Base-by-base conservation (phyloP, 306 rosid genomes). In the Prunus mira region DNA sequence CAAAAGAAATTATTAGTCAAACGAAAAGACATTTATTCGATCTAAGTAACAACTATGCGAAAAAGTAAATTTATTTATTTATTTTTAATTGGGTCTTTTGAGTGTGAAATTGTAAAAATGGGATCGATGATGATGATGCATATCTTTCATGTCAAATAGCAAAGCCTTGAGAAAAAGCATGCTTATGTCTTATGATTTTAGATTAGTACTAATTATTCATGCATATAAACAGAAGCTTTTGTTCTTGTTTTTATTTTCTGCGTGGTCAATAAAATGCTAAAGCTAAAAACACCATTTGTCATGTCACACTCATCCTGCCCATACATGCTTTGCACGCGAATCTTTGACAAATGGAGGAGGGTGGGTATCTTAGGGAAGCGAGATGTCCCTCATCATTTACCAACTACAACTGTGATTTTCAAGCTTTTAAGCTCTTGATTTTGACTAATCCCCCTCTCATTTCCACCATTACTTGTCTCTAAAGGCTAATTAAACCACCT, bases 251-350 rank as follows among this genome's bases (percentile, higher is more conserved):
- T 72, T 63, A 82, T 38, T 38, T 38, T 38, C 8, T 38, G 43
- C 43, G 43, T 38, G 43, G 43, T 83, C 83, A 81, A 85, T 82
- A 74, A 73, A 65, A 69, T 68, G 82, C 78, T 60, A 84, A 88
- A 86, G 86, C 14, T 55, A 46, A 84, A 75, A 76, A 72, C 82
- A 76, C 83, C 82, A 65, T 65, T 85, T 81, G 86, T 76, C 81
- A 76, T 67, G 82, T 87, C 83, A 82, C 77, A 86, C 77, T 88
- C 89, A 85, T 78, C 65, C 51, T 80, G 85, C 88, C 73, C 51
- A 75, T 75, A 57, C 87, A 82, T 87, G 85, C 79, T 61, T 65
- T 63, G 76, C 93, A 82, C 80, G 79, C 87, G 87, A 86, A 87
- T 91, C 87, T 82, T 89, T 87, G 91, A 87, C 88, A 87, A 87